Evolutionary conservation across 441 rosid species (phyloP).

Genomic region (Adansonia rubrostipa): DNA sequence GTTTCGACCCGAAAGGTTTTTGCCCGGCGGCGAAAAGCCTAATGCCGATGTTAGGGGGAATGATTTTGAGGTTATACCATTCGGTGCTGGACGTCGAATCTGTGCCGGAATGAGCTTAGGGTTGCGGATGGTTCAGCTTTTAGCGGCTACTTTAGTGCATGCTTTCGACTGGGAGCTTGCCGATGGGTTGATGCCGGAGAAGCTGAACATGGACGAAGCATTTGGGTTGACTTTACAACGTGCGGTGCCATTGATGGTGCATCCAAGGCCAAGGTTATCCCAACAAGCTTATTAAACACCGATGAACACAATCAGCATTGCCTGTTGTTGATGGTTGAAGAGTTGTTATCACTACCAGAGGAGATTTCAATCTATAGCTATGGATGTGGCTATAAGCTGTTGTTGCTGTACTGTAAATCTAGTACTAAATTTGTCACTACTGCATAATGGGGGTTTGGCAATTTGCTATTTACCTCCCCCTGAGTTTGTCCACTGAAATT

Average conservation of each 20-base stretch:
- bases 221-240: slow-evolving; percentile 17
- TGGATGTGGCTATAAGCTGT: too few species aligned
- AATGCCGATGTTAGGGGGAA: slow-evolving; percentile 69
- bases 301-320: too few species aligned
- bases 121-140: slow-evolving; percentile 62
- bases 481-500: too few species aligned
- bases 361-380: too few species aligned
- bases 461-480: too few species aligned
- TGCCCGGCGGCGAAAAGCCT: slow-evolving; percentile 56
- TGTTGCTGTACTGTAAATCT: too few species aligned
- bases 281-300: neutral
- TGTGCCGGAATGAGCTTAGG: slow-evolving; percentile 85
- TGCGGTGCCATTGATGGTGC: neutral
- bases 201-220: slow-evolving; percentile 29
- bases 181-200: slow-evolving; percentile 44
- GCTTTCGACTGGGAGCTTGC: slow-evolving; percentile 73
- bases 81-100: slow-evolving; percentile 84
- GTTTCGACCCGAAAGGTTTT: slow-evolving; percentile 61
- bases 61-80: slow-evolving; percentile 82
- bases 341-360: too few species aligned
- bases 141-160: slow-evolving; percentile 70
- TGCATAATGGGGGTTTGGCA: too few species aligned
- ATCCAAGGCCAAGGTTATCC: slow-evolving; percentile 12
- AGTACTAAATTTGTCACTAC: too few species aligned
- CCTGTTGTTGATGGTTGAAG: too few species aligned